These are phyloP conservation scores for Sphaerulina populicola DNA, from an alignment of 2,329 filamentous ascomycete genomes.

Conservation along the genomic window DNA sequence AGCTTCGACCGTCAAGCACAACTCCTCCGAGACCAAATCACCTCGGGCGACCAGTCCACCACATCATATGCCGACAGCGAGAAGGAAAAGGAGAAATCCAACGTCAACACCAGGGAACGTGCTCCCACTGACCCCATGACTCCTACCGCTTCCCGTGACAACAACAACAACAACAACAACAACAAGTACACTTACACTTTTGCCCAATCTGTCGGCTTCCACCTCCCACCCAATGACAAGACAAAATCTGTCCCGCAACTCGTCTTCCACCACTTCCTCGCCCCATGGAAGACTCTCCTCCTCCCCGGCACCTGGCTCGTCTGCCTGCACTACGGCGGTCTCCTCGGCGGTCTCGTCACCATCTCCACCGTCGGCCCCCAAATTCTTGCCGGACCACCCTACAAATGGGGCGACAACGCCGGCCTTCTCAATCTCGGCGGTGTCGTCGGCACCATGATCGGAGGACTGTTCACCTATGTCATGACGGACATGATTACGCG, in stretches of 20 bases:
- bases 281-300: constrained; percentile 33
- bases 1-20: constrained; percentile 33
- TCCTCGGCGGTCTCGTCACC: constrained; percentile 37
- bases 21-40: constrained; percentile 6
- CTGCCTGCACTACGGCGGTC: constrained; percentile 37
- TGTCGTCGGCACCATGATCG: constrained; percentile 33
- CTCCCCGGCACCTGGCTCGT: constrained; percentile 39
- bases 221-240: constrained; percentile 12
- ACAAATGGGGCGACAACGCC: constrained; percentile 36
- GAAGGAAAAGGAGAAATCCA: constrained; percentile 19
- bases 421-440: constrained; percentile 37
- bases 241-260: constrained; percentile 33
- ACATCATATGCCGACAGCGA: not conserved
- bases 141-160: not conserved
- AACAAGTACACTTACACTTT: no score
- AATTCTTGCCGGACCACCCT: constrained; percentile 35
- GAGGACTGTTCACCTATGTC: constrained; percentile 34
- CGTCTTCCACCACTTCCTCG: constrained; percentile 31
- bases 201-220: no score
- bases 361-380: constrained; percentile 35
- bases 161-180: no score
- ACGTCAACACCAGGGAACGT: constrained; percentile 21
- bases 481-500: constrained; percentile 34
- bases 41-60: constrained; percentile 15
- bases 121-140: constrained; percentile 6